These are phyloP conservation scores for Lentinula sp. DNA, from an alignment of 768 basidiomycete genomes.

Conservation along the genomic window DNA sequence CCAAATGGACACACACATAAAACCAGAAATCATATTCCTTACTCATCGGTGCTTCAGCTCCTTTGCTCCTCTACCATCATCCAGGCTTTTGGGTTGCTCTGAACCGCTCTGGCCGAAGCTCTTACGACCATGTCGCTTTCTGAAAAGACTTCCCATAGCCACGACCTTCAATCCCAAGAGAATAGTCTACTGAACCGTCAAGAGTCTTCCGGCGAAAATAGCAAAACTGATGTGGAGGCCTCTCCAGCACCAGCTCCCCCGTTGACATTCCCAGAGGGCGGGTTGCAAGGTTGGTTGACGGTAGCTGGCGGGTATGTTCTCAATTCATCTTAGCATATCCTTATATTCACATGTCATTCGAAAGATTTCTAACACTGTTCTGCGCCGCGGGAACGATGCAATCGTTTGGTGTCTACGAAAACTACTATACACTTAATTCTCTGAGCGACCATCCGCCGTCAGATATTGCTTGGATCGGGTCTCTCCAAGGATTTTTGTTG, in stretches of 20 bases:
- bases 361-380: not conserved
- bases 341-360: not conserved
- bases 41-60: not conserved
- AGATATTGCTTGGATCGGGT: constrained; percentile 6
- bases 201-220: not conserved
- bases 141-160: not conserved
- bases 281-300: constrained; percentile 11
- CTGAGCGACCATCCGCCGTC: constrained; percentile 1
- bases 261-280: constrained; percentile 12
- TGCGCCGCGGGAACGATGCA: constrained; percentile 6
- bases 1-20: not conserved
- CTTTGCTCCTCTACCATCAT: not conserved
- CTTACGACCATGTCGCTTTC: not conserved
- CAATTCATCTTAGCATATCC: not conserved
- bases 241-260: not conserved
- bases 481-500: constrained; percentile 3
- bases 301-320: constrained; percentile 9
- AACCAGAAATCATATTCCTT: not conserved
- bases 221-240: not conserved
- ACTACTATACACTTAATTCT: constrained; percentile 3
- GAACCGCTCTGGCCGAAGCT: too few relatives aligned
- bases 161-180: not conserved
- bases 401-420: constrained; percentile 6
- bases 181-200: not conserved
- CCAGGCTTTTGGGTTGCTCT: too few relatives aligned